These are phyloP conservation scores for Priceomyces fermenticarens DNA, from an alignment of 805 yeast genomes.

Conservation along the genomic window DNA sequence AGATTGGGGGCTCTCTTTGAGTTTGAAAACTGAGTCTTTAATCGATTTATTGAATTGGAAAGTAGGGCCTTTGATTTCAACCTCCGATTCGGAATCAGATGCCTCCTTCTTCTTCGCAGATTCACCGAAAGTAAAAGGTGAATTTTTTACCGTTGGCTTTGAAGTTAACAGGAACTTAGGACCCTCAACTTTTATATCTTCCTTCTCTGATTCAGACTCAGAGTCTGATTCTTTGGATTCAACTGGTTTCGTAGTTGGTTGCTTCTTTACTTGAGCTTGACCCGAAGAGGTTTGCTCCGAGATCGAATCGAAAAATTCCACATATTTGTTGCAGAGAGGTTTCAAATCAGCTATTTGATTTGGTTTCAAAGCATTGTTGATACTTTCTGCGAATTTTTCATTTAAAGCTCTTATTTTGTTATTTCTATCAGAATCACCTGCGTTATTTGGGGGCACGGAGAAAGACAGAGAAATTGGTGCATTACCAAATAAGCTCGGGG, in stretches of 20 bases:
- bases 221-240: slow-evolving; percentile 15
- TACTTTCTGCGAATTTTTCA: slow-evolving; percentile 50
- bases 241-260: slow-evolving; percentile 3
- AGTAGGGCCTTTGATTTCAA: slow-evolving; percentile 71
- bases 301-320: slow-evolving; percentile 34
- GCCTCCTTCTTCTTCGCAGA: slow-evolving; percentile 35
- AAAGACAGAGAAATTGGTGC: not conserved
- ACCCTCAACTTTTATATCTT: slow-evolving; percentile 30
- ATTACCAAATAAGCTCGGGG: too few relatives aligned
- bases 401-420: slow-evolving; percentile 65
- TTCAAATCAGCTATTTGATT: slow-evolving; percentile 57
- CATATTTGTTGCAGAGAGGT: slow-evolving; percentile 56
- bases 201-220: slow-evolving; percentile 24
- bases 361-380: slow-evolving; percentile 37
- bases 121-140: slow-evolving; percentile 38
- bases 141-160: slow-evolving; percentile 28
- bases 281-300: not conserved
- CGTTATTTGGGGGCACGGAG: not conserved
- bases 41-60: slow-evolving; percentile 46
- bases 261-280: not conserved
- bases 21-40: slow-evolving; percentile 31
- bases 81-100: slow-evolving; percentile 56
- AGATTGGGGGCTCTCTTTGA: slow-evolving; percentile 4
- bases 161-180: slow-evolving; percentile 31
- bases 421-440: slow-evolving; percentile 28